Base-by-base conservation (phyloP, 768 basidiomycete genomes). In the Mycena rebaudengoi region DNA sequence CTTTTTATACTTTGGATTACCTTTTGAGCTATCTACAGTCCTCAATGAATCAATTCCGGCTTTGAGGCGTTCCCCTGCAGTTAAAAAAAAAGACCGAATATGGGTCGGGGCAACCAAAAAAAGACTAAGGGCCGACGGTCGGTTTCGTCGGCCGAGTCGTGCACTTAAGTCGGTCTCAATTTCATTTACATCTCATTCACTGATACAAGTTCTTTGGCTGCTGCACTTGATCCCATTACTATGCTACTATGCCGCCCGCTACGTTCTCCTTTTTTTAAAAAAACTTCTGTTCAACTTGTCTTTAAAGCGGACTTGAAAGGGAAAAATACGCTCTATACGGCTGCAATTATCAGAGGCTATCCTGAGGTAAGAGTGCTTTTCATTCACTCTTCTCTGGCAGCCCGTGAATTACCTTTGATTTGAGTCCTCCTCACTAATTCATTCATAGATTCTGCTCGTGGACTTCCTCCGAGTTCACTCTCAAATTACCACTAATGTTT, bases 281-380 rank as follows among this genome's bases (percentile, higher is more conserved):
- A n/a, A n/a, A 33, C 20, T 50, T 50, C 30, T 21, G 20, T 50
- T 50, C 48, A 50, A 50, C 30, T 50, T 32, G 48, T 50, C 48
- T 50, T 33, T 29, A 50, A 33, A 29, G 20, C 30, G 20, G 35
- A n/a, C 48, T 50, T 33, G 48, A 50, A 33, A 29, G 20, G 48
- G 20, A 50, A n/a, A n/a, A n/a, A n/a, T n/a, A 33, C 32, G 48
- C 48, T 32, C 48, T 7, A 32, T 29, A 33, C 48, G 6, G 30
- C 29, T 20, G n/a, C n/a, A n/a, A 50, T 50, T 50, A 50, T 50
- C n/a, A 50, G 48, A 33, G 30, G 11, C 48, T 50, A 50, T 32
- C 48, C 35, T 33, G 30, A 50, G 48, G 48, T 50, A 4, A 50
- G 48, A 50, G 30, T 18, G 3, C 48, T 33, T 50, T 28, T 16